Evolutionary conservation across 2,329 filamentous ascomycete species (phyloP), one percentile per base, ranked within the genome.

Genomic region (Exophiala xenobiotica): DNA sequence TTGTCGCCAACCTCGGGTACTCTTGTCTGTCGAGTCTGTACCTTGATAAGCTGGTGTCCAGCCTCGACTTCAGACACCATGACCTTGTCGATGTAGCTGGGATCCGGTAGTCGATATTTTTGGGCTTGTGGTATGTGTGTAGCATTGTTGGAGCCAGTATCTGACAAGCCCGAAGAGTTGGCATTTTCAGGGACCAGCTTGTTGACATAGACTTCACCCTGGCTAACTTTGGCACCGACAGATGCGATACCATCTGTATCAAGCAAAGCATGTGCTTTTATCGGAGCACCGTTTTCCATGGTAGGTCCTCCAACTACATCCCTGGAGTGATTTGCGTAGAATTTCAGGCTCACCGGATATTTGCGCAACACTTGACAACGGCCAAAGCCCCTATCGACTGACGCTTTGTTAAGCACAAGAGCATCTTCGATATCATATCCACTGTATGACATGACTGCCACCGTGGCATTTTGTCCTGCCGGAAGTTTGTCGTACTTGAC

Each of bases 361-460:
- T 99, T 99, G 61, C 92, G 87, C 78, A 96, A 92, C n/a, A 97
- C 93, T 67, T 99, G 95, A 65, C 93, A 97, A 29, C 93, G 85
- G 39, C 93, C 95, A 64, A 97, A 99, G 3, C 93, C 95, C 63
- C 93, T 83, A 64, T 99, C 95, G 52, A 90, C 86, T 0, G 91
- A 96, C 7, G 90, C 91, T 74, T 96, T 97, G 76, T 99, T 99
- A 55, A 99, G 70, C 2, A 99, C 92, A 14, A 99, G 78, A 7
- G 93, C 93, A 77, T 99, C 93, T 76, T 99, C 93, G 62, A 99
- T 99, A 82, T 99, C 93, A 72, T 99, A 99, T 19, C 93, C 93
- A 8, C 92, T 97, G 72, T 93, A 99, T 42, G 91, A 97, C 93
- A 99, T 99, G 72, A 99, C 93, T 4, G 95, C 93, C 20, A 99